phyloP scores from a whole-genome alignment of 73 alveolate species.

The Vitrella brassicaformis region DNA sequence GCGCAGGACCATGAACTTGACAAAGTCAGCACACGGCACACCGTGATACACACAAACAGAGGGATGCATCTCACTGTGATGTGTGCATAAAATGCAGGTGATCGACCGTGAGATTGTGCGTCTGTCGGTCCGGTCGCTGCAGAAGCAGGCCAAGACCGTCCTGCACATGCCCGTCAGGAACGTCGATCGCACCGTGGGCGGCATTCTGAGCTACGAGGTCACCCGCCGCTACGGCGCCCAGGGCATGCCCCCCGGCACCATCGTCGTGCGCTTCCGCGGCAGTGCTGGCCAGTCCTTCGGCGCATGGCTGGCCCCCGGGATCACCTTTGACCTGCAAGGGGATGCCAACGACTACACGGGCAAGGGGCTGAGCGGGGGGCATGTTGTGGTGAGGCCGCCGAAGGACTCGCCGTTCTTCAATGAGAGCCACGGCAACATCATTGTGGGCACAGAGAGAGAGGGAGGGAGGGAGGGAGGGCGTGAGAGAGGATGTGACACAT shows the following conservation, averaged over 20 bases:
- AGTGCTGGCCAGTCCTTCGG: constrained; percentile 25
- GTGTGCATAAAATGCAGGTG: too few species aligned
- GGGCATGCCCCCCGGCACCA: constrained; percentile 14
- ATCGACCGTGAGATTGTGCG: background rate
- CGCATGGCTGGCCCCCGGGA: constrained; percentile 27
- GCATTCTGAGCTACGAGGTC: constrained; percentile 32
- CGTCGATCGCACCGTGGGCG: constrained; percentile 39
- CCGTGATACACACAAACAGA: too few species aligned
- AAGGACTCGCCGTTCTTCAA: background rate
- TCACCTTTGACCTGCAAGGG: constrained; percentile 23
- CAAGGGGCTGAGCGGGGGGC: constrained; percentile 38
- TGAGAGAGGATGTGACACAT: too few species aligned
- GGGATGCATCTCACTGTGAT: too few species aligned
- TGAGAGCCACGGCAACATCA: constrained; percentile 10
- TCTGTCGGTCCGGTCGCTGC: background rate
- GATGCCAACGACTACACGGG: constrained; percentile 43
- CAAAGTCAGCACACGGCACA: too few species aligned
- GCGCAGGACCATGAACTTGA: background rate
- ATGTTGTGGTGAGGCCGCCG: constrained; percentile 25
- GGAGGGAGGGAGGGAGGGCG: too few species aligned
- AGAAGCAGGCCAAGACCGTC: background rate
- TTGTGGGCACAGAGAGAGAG: too few species aligned
- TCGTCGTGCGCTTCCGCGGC: background rate
- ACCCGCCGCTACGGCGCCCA: constrained; percentile 22
- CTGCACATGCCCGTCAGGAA: constrained; percentile 5